A percentile compares a stretch with the other conserved stretches of the same genome.
Evolutionary conservation across 73 alveolate species (phyloP).

Genomic region (Uronychia setigera): DNA sequence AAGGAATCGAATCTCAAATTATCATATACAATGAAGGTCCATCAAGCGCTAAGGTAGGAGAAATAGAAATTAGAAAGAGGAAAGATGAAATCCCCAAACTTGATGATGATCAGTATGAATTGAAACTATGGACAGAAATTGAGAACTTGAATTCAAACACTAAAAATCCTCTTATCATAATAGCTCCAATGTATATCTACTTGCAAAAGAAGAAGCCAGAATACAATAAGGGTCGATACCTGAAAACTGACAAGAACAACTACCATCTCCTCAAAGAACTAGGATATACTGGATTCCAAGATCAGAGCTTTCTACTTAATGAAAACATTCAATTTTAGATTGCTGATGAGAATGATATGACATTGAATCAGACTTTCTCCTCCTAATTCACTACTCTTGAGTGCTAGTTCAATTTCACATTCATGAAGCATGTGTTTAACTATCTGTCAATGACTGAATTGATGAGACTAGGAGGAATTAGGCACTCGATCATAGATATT

Average conservation of each 20-base stretch:
- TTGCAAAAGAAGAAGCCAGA: neutral
- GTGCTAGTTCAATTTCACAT: neutral
- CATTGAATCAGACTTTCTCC: neutral
- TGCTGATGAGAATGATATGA: neutral
- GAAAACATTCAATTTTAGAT: neutral
- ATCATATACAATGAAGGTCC: too few species aligned
- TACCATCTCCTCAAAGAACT: neutral
- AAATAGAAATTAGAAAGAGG: neutral
- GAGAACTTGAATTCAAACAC: neutral
- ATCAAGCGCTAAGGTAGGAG: neutral
- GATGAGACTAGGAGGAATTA: neutral
- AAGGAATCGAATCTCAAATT: too few species aligned
- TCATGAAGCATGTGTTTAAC: neutral
- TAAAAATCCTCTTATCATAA: neutral
- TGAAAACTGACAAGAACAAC: neutral
- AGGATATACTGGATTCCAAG: neutral
- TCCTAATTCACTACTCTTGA: neutral
- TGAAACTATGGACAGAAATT: neutral
- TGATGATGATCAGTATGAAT: neutral
- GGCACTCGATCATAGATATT: neutral
- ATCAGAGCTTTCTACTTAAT: too few species aligned
- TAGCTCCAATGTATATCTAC: neutral
- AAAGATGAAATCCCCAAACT: neutral
- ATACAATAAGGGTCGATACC: too few species aligned
- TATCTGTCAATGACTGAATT: too few species aligned